phyloP scores from a whole-genome alignment of 805 yeast genomes.

The Starmerella stellata region DNA sequence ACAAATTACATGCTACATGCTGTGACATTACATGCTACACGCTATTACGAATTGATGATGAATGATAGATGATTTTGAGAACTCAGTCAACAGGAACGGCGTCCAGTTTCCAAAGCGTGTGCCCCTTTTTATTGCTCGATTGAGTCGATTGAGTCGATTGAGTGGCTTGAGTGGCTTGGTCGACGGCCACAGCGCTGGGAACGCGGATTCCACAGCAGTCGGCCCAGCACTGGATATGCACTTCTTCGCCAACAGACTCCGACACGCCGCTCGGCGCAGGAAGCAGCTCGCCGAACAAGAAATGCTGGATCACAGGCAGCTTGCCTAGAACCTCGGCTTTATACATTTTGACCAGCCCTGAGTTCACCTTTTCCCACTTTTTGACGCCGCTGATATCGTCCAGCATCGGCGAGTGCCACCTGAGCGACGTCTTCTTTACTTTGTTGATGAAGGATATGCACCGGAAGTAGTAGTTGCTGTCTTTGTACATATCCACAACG shows the following conservation, averaged over 20 bases:
- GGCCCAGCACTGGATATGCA: constrained; percentile 51
- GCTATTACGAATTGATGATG: too few species aligned
- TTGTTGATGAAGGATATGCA: constrained; percentile 72
- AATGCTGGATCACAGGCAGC: constrained; percentile 87
- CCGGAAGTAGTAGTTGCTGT: constrained; percentile 66
- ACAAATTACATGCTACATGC: too few species aligned
- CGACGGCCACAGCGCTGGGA: constrained; percentile 88
- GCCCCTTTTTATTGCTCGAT: constrained; percentile 4
- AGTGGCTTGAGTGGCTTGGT: background rate
- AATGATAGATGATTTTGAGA: too few species aligned
- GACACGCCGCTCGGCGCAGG: constrained; percentile 57
- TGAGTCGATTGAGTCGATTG: background rate
- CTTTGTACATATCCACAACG: constrained; percentile 59
- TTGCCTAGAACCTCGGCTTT: constrained; percentile 80
- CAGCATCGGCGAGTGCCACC: constrained; percentile 95
- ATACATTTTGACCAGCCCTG: constrained; percentile 93
- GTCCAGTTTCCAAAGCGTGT: constrained; percentile 4
- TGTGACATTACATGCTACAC: too few species aligned
- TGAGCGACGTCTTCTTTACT: constrained; percentile 59
- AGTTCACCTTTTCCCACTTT: constrained; percentile 75
- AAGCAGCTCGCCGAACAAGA: constrained; percentile 58
- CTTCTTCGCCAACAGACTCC: constrained; percentile 19
- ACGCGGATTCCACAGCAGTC: constrained; percentile 95
- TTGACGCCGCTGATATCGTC: constrained; percentile 88
- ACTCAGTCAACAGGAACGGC: constrained; percentile 11